Conservation (phyloP, 768 basidiomycete species). For the Symmetrospora coprosmae region DNA sequence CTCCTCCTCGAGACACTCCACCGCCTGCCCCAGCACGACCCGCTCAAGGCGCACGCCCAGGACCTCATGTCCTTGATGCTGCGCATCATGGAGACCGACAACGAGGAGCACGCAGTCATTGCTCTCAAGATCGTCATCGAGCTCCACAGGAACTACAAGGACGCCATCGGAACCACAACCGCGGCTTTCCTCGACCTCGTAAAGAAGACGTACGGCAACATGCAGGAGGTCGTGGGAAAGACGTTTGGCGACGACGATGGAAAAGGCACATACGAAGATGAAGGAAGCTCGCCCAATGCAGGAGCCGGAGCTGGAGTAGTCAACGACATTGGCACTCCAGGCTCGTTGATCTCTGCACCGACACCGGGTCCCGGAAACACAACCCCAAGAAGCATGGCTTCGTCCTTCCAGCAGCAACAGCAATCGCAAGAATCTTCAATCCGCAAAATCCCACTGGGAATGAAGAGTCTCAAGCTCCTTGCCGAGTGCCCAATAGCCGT, state of each 20-base stretch:
- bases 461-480: conserved; percentile 80
- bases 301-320: too few species aligned
- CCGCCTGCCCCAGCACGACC: conserved; percentile 67
- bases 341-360: too few species aligned
- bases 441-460: conserved; percentile 39
- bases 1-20: conserved; percentile 77
- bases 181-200: conserved; percentile 67
- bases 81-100: conserved; percentile 68
- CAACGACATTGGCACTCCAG: conserved; percentile 8
- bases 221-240: conserved; percentile 56
- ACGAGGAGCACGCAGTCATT: conserved; percentile 83
- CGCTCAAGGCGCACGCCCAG: conserved; percentile 53
- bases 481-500: conserved; percentile 87
- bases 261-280: conserved; percentile 11
- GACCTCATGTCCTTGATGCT: conserved; percentile 67
- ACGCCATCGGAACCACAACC: conserved; percentile 57
- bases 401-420: background rate
- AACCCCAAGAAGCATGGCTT: too few species aligned
- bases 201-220: conserved; percentile 60
- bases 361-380: too few species aligned
- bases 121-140: conserved; percentile 88
- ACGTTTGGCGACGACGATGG: conserved; percentile 48
- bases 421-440: conserved; percentile 2
- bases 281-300: too few species aligned
- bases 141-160: conserved; percentile 61